phyloP scores from a whole-genome alignment of 2,329 filamentous ascomycete species.

The Pseudogymnoascus sp. region DNA sequence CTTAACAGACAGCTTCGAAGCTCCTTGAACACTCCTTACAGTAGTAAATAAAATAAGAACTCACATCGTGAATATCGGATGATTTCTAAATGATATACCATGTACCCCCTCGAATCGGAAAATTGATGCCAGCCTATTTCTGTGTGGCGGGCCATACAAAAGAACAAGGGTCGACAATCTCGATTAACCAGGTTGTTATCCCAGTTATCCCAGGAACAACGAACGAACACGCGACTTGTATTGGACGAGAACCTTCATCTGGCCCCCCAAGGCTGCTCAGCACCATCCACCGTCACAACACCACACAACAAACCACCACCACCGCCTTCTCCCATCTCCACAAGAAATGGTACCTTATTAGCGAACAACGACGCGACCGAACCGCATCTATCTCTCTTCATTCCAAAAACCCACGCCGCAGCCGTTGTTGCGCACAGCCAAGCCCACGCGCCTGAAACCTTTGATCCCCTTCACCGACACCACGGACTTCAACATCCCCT shows the following conservation, averaged over 20 bases:
- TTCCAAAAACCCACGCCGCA: not conserved
- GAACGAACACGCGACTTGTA: slow-evolving; percentile 7
- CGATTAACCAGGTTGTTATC: slow-evolving; percentile 5
- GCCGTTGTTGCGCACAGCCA: not conserved
- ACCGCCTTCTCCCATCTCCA: not conserved
- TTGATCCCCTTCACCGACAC: slow-evolving; percentile 5
- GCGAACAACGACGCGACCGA: not conserved
- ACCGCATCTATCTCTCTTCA: not conserved
- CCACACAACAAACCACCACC: not conserved
- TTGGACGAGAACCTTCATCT: slow-evolving; percentile 5
- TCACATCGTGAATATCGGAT: not conserved
- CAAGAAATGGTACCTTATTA: not conserved
- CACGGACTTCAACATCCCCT: slow-evolving; percentile 5
- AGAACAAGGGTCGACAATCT: slow-evolving; percentile 1
- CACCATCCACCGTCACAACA: not conserved
- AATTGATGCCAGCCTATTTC: not conserved
- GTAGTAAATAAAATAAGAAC: not conserved
- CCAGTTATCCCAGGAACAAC: slow-evolving; percentile 5
- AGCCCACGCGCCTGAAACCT: slow-evolving; percentile 3
- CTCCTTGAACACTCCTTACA: not conserved
- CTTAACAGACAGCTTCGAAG: not conserved
- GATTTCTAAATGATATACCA: not conserved
- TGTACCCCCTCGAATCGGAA: not conserved
- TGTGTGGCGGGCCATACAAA: not conserved
- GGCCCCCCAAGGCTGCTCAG: not conserved